phyloP scores from a whole-genome alignment of 768 basidiomycete species.

The Macrocybe gigantea region DNA sequence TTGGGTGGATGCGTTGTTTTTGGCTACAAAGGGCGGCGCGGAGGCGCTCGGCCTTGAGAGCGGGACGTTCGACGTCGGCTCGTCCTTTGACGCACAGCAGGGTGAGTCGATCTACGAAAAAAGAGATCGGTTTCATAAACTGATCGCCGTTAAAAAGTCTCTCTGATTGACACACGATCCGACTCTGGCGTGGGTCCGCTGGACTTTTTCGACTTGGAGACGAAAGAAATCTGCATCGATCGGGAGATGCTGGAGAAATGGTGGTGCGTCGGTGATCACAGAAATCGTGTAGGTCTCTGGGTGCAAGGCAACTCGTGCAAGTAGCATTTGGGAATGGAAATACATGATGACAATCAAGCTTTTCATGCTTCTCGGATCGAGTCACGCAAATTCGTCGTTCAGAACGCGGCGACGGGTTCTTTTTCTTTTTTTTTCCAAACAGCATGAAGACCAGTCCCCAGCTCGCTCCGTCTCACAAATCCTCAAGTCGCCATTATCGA shows the following conservation, averaged over 20 bases:
- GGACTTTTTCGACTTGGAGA: slow-evolving; percentile 59
- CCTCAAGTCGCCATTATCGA: too few relatives aligned
- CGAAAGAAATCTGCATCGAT: slow-evolving; percentile 11
- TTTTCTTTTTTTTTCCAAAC: too few relatives aligned
- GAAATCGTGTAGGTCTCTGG: slow-evolving; percentile 69
- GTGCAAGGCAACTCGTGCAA: slow-evolving; percentile 49
- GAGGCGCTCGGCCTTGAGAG: slow-evolving; percentile 53
- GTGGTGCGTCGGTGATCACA: slow-evolving; percentile 78
- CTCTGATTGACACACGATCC: slow-evolving; percentile 34
- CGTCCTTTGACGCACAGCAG: slow-evolving; percentile 70
- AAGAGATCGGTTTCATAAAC: not conserved
- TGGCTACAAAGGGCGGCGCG: slow-evolving; percentile 80
- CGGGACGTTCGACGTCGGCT: slow-evolving; percentile 53
- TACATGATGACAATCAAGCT: too few relatives aligned
- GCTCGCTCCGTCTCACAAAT: too few relatives aligned
- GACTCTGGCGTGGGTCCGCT: slow-evolving; percentile 52
- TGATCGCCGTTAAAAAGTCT: slow-evolving; percentile 28
- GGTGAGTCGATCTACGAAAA: slow-evolving; percentile 39
- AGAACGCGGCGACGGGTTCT: too few relatives aligned
- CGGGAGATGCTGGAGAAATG: slow-evolving; percentile 75
- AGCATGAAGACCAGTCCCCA: too few relatives aligned
- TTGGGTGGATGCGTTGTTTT: slow-evolving; percentile 78
- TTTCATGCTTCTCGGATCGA: too few relatives aligned
- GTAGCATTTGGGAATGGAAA: not conserved
- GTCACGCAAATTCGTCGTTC: too few relatives aligned